Evolutionary conservation across 208 protist species (phyloP), one percentile per base, ranked within the genome.

Genomic region (Crithidia fasciculata): DNA sequence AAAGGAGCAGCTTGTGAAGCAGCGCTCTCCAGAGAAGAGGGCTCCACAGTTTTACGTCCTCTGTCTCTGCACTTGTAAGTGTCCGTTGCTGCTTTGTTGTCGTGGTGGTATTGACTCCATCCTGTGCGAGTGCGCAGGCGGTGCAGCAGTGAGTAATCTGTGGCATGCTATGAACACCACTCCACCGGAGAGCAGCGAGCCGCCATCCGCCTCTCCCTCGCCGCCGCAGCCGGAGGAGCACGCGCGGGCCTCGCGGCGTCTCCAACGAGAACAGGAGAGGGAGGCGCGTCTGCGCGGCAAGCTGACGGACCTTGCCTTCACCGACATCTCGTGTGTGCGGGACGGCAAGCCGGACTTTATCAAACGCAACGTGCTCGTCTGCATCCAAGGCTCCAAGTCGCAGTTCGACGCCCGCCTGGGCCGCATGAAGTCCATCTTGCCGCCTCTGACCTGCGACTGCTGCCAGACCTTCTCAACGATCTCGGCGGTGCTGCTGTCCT

Each of bases 391-490:
- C 36, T 88, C 85, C 6, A 80, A 84, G 57, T 96, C 92, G 5
- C 92, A 96, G 81, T 96, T 96, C 74, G 79, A 93, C 74, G 84
- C 88, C 2, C 83, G 83, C 7, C 58, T 72, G 0, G 88, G 86
- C 4, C 75, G 70, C 47, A 76, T 86, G 72, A 85, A 80, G 40
- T 70, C 54, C 36, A 50, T 93, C 28, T 70, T 96, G 13, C 92
- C 92, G 44, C 88, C 90, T 3, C 73, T 91, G 45, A 95, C 92
- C 0, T 56, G 73, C 72, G 92, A 96, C 65, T 95, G 92, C 76
- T 96, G 92, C 55, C 92, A 96, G 66, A 95, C 92, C 4, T 96
- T 96, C 71, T 85, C 92, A 8, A 93, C 90, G 4, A 54, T 95
- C 49, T 85, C 87, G 2, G 90, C 90, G 2, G 75, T 95, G 15